A percentile compares a stretch with the other conserved stretches of the same genome.
Evolutionary conservation across 2,329 filamentous ascomycete species (phyloP).

Genomic region (Alternaria viburni): DNA sequence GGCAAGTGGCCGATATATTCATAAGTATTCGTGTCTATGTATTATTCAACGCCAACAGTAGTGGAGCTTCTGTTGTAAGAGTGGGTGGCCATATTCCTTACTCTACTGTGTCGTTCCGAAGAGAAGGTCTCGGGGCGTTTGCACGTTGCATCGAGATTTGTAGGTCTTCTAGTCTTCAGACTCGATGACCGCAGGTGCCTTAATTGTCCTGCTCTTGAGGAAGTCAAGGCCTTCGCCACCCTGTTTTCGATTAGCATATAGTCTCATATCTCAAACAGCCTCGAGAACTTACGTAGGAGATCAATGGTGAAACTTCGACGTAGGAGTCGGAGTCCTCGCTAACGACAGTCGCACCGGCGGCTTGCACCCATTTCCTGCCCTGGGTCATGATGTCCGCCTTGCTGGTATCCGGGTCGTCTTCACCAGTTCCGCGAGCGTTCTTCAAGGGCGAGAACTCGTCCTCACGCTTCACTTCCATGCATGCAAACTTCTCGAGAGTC

Average conservation of each 20-base stretch:
- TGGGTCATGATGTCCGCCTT: conserved; percentile 88
- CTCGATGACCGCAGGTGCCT: conserved; percentile 69
- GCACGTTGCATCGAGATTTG: background rate
- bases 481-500: conserved; percentile 86
- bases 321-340: conserved; percentile 65
- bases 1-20: background rate
- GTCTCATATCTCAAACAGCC: background rate
- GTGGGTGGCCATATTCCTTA: background rate
- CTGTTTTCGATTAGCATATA: conserved; percentile 42
- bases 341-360: conserved; percentile 76
- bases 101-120: background rate
- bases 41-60: background rate
- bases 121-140: conserved; percentile 1
- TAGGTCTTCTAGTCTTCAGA: conserved; percentile 55
- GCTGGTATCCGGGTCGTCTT: conserved; percentile 95
- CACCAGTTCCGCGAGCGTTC: conserved; percentile 80
- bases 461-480: conserved; percentile 93
- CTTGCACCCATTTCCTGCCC: conserved; percentile 83
- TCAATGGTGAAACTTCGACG: conserved; percentile 88
- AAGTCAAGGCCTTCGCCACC: conserved; percentile 69
- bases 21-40: conserved; percentile 18
- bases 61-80: background rate
- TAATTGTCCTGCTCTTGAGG: conserved; percentile 64
- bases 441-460: conserved; percentile 98
- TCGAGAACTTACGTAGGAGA: conserved; percentile 83